Evolutionary conservation across 129 eudicot species (phyloP), one percentile per base, ranked within the genome.

Genomic region (Artemisia argyi): DNA sequence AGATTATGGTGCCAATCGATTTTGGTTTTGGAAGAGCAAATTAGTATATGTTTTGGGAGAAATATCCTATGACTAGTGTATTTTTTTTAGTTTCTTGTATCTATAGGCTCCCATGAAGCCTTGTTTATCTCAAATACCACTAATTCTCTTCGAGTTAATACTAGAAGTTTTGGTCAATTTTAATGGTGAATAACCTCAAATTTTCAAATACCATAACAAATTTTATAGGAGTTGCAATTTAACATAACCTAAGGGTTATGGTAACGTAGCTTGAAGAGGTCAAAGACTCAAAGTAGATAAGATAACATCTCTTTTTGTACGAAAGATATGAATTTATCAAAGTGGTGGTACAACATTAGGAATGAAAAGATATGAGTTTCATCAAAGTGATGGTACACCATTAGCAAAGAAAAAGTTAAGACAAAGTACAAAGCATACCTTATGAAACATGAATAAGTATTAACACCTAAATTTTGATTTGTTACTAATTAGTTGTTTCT

Each of bases 271-370:
- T 69, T 69, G 6, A 57, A 39, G n/a, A 42, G 52, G 11, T 46
- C 16, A 58, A n/a, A n/a, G n/a, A n/a, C n/a, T n/a, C n/a, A n/a
- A 12, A 54, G 18, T 71, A 20, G 10, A 71, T 42, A 44, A 44
- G 65, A 72, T 58, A 42, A 72, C n/a, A 58, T 11, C 28, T 44
- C 46, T 20, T 19, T 17, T 22, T 56, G 54, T 46, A 71, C 15
- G 24, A 17, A 46, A 15, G 55, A 68, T 13, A n/a, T 3, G 11
- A 22, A 52, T 42, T 55, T 39, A 55, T 28, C 5, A 10, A 12
- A 71, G 66, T 42, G 28, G 17, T 3, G 66, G 56, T 35, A 35
- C 9, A 35, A 12, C 44, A 14, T 55, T 20, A 14, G 49, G 11
- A 14, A 42, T 9, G 20, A 35, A 15, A 56, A 49, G 19, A 13